Evolutionary conservation across 805 yeast species (phyloP).

Genomic region (Yamadazyma akitaensis): DNA sequence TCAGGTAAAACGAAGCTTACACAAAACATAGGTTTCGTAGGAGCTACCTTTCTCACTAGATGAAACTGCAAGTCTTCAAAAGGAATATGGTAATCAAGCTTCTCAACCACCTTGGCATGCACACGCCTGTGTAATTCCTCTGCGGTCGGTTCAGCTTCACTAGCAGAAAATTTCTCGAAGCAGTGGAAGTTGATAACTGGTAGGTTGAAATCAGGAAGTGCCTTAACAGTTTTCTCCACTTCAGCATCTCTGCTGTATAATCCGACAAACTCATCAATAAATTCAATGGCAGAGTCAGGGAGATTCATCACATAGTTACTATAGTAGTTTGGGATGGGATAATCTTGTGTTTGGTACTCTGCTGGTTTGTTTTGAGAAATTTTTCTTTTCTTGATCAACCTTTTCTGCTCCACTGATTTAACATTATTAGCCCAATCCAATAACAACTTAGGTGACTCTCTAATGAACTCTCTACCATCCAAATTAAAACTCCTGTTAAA

Average conservation of each 20-base stretch:
- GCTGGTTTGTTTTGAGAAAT: constrained; percentile 37
- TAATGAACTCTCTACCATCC: constrained; percentile 84
- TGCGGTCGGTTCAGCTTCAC: constrained; percentile 66
- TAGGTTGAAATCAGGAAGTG: constrained; percentile 48
- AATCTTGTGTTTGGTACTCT: constrained; percentile 15
- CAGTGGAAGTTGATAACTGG: constrained; percentile 88
- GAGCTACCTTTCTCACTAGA: constrained; percentile 90
- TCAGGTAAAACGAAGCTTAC: constrained; percentile 72
- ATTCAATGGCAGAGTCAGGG: constrained; percentile 88
- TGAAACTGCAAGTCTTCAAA: constrained; percentile 60
- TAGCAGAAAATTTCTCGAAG: constrained; percentile 82
- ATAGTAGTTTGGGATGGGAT: constrained; percentile 51
- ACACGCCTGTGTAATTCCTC: constrained; percentile 69
- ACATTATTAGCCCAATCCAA: constrained; percentile 39
- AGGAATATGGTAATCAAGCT: constrained; percentile 47
- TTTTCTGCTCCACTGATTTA: constrained; percentile 32
- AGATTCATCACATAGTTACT: constrained; percentile 90
- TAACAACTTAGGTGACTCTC: constrained; percentile 51
- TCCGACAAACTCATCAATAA: constrained; percentile 75
- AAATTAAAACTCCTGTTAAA: constrained; percentile 63
- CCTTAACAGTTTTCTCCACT: constrained; percentile 30
- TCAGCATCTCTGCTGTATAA: constrained; percentile 47
- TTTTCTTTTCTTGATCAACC: constrained; percentile 35
- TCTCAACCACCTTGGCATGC: constrained; percentile 45
- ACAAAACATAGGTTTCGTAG: constrained; percentile 95